Evolutionary conservation across 768 basidiomycete species (phyloP).

Genomic region (Kondoa malvinella): DNA sequence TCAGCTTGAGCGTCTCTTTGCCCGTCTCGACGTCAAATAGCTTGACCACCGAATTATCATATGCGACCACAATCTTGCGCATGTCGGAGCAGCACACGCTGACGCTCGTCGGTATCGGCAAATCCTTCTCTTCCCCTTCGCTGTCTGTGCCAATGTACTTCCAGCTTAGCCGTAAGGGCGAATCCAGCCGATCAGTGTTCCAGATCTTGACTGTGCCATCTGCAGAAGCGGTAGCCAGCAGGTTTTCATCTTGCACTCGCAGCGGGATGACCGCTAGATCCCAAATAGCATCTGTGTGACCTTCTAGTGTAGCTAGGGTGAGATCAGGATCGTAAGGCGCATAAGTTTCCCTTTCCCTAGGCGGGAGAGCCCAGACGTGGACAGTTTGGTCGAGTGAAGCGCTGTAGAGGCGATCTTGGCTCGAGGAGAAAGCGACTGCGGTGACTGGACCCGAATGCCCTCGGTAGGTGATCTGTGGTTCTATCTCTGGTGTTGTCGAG

Average conservation of each 20-base stretch:
- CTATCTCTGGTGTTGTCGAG: constrained; percentile 64
- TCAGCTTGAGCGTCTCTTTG: constrained; percentile 46
- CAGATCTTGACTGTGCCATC: constrained; percentile 87
- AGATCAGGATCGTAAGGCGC: constrained; percentile 71
- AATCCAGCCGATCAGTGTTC: constrained; percentile 29
- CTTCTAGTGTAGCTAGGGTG: constrained; percentile 61
- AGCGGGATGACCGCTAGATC: constrained; percentile 58
- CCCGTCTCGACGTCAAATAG: constrained; percentile 81
- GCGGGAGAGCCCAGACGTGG: constrained; percentile 71
- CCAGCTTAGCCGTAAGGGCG: constrained; percentile 44
- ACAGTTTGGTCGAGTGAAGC: constrained; percentile 87
- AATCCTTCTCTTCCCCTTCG: constrained; percentile 35
- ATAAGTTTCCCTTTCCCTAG: constrained; percentile 65
- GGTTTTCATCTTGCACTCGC: constrained; percentile 40
- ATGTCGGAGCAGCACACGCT: constrained; percentile 66
- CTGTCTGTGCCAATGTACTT: constrained; percentile 56
- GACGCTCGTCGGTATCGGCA: constrained; percentile 56
- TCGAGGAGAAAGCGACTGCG: constrained; percentile 53
- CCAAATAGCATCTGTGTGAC: constrained; percentile 94
- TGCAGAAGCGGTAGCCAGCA: constrained; percentile 73
- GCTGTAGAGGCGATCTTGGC: constrained; percentile 65
- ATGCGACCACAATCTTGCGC: constrained; percentile 77
- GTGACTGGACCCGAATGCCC: constrained; percentile 87
- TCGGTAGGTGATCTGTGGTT: constrained; percentile 80
- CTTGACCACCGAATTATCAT: constrained; percentile 72